Conservation (phyloP, 805 yeast genomes). For the Candida nanaspora region DNA sequence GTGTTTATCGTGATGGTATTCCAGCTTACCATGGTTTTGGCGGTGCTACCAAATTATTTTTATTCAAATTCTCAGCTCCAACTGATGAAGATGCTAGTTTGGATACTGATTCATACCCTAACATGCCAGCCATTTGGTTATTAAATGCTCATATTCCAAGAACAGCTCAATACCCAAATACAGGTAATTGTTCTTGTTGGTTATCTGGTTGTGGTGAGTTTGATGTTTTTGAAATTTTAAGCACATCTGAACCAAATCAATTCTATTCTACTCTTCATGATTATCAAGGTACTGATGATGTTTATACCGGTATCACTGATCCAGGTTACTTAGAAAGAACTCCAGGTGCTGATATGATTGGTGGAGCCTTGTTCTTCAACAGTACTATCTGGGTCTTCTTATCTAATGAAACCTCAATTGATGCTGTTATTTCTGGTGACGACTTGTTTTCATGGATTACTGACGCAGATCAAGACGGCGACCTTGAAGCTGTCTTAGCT, state of each 20-base stretch:
- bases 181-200: conserved; percentile 68
- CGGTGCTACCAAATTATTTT: conserved; percentile 65
- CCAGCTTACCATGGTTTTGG: conserved; percentile 69
- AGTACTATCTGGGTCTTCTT: conserved; percentile 59
- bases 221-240: conserved; percentile 70
- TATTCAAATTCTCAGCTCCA: conserved; percentile 67
- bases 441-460: conserved; percentile 40
- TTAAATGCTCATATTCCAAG: conserved; percentile 67
- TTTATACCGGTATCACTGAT: conserved; percentile 52
- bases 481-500: not conserved
- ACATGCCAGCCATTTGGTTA: conserved; percentile 76
- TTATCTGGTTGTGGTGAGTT: conserved; percentile 72
- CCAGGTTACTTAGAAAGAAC: conserved; percentile 53
- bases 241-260: conserved; percentile 45
- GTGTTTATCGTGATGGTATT: conserved; percentile 64
- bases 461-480: not conserved
- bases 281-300: conserved; percentile 62
- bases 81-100: conserved; percentile 32
- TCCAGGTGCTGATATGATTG: conserved; percentile 43
- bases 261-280: conserved; percentile 67
- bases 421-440: conserved; percentile 33
- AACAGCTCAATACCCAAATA: conserved; percentile 61
- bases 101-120: conserved; percentile 32
- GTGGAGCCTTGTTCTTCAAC: conserved; percentile 61
- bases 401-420: conserved; percentile 45